phyloP scores from a whole-genome alignment of 225 moss, liverwort and hornwort species.

The Pleurozium schreberi region DNA sequence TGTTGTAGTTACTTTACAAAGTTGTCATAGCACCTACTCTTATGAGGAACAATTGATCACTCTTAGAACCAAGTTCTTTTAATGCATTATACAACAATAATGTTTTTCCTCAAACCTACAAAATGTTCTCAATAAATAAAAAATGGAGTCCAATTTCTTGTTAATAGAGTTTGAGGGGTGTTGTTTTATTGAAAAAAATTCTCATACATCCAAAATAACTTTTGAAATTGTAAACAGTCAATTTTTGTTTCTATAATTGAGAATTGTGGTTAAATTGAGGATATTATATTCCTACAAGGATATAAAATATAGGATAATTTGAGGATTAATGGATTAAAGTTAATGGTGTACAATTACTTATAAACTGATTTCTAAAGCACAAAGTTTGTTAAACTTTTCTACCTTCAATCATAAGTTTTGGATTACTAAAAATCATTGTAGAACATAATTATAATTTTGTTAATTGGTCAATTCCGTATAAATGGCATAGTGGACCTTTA shows the following conservation, averaged over 20 bases:
- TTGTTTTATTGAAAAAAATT: neutral
- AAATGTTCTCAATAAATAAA: neutral
- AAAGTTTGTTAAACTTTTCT: neutral
- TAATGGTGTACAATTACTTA: no score
- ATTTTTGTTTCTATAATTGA: neutral
- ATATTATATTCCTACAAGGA: neutral
- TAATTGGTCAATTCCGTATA: neutral
- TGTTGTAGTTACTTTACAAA: neutral
- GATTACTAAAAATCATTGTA: neutral
- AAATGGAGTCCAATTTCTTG: neutral
- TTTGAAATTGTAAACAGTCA: neutral
- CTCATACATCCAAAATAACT: accelerated
- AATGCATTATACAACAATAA: no score
- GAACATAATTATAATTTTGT: accelerated
- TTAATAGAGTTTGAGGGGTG: neutral
- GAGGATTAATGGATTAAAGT: neutral
- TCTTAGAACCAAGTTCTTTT: no score
- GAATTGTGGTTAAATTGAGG: neutral
- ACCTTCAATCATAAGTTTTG: accelerated
- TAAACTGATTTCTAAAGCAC: neutral
- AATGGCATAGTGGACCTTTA: accelerated
- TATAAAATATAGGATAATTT: neutral
- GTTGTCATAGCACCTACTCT: neutral
- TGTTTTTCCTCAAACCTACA: neutral
- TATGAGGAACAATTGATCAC: no score